phyloP scores from a whole-genome alignment of 2,329 filamentous ascomycete genomes.

The Fusarium ramigenum region DNA sequence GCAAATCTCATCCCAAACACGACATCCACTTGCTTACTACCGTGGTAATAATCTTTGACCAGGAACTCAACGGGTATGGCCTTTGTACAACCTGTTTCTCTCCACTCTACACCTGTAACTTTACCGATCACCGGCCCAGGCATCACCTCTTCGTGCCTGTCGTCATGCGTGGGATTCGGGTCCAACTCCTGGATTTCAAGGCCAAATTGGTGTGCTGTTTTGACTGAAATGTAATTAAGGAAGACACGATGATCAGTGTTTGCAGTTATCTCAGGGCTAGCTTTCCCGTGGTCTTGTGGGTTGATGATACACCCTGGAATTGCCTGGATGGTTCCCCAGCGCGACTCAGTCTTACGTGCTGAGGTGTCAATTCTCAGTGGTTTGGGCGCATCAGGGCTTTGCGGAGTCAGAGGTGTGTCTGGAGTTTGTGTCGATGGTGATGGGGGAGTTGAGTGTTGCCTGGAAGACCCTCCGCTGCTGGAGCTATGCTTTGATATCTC shows the following conservation, averaged over 20 bases:
- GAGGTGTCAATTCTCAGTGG: rapidly evolving
- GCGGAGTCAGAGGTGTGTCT: not conserved
- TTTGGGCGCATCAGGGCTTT: rapidly evolving
- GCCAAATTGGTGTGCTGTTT: rapidly evolving
- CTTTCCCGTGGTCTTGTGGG: rapidly evolving
- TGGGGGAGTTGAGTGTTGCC: not conserved
- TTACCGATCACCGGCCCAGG: not conserved
- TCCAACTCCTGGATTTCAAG: rapidly evolving
- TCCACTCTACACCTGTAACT: not conserved
- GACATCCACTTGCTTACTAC: rapidly evolving
- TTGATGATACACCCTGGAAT: not conserved
- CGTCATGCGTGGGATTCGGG: rapidly evolving
- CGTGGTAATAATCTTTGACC: not conserved
- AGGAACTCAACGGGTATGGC: not conserved
- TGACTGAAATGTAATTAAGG: not conserved
- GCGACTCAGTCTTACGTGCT: rapidly evolving
- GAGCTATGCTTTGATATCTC: not conserved
- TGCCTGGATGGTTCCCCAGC: rapidly evolving
- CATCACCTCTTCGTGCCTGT: rapidly evolving
- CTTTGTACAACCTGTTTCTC: not conserved
- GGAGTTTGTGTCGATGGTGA: not conserved
- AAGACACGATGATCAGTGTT: rapidly evolving
- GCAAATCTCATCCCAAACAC: not conserved
- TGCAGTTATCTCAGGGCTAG: rapidly evolving
- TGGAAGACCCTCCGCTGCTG: not conserved